Conservation (phyloP, 2,329 filamentous ascomycete species). For the Cryphonectria naterciae region DNA sequence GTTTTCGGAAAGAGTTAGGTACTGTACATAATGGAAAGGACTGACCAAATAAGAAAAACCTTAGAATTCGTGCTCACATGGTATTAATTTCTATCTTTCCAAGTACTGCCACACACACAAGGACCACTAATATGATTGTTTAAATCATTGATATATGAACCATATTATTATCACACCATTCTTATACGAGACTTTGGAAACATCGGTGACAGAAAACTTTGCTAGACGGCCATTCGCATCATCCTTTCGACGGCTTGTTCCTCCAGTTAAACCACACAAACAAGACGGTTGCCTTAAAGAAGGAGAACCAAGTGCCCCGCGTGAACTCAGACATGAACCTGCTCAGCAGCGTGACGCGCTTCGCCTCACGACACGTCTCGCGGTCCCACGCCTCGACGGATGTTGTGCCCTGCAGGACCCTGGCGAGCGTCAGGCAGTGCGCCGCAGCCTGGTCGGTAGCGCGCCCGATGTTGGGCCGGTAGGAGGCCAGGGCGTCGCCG, state of each 20-base stretch:
- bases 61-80: background rate
- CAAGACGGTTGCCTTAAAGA: constrained; percentile 15
- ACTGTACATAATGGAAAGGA: background rate
- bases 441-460: constrained; percentile 52
- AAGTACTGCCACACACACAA: no score
- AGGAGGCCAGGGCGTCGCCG: constrained; percentile 50
- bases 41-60: background rate
- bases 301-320: constrained; percentile 19
- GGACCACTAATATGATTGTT: no score
- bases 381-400: constrained; percentile 40
- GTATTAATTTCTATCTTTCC: no score
- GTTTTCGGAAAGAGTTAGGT: background rate
- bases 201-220: background rate
- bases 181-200: no score
- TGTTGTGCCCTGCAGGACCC: constrained; percentile 44
- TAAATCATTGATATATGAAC: no score
- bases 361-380: constrained; percentile 24
- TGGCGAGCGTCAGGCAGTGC: constrained; percentile 45
- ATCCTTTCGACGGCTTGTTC: background rate
- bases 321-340: constrained; percentile 29
- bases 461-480: constrained; percentile 50
- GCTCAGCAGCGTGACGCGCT: constrained; percentile 29
- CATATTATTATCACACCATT: no score
- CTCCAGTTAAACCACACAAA: constrained; percentile 14
- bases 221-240: background rate